Evolutionary conservation across 257 asterid genomes (phyloP), one percentile per base, ranked within the genome.

Genomic region (Apocynum venetum): DNA sequence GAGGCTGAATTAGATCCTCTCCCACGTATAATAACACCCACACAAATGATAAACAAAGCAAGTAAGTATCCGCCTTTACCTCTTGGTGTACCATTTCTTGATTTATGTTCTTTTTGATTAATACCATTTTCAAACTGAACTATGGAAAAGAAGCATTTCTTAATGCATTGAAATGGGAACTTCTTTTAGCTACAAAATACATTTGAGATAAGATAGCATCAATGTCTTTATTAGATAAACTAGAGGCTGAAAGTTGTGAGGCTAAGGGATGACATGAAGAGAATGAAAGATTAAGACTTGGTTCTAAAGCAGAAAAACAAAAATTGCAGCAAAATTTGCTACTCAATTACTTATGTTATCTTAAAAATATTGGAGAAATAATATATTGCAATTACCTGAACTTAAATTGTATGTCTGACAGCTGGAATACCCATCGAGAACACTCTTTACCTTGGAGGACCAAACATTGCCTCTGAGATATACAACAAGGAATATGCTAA

Each of bases 401-500:
- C 77, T 59, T 13, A 49, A 51, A 51, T n/a, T 74, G 14, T 65
- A 13, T 71, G 72, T 48, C 12, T 84, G 71, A 87, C 87, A 93
- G 97, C 97, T 31, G 89, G 95, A 69, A 69, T 87, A 20, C 93
- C 98, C 9, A 75, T 93, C 0, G 96, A 91, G 84, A 90, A 93
- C 85, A 91, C 90, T 80, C 86, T 93, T 52, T 93, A 93, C 72
- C 96, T 93, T 13, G 97, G 97, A 9, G 98, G 98, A 59, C 97
- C 98, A 44, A 93, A 93, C 71, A 93, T 93, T 71, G 98, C 98
- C 49, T 93, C 98, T 1, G 97, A 93, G 86, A 93, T 93, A 47
- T 93, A 93, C 87, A 88, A 91, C 80, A 90, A 87, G 80, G 98
- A 93, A 74, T 93, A 93, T 60, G 98, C 98, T 19, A 93, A 93